Base-by-base conservation (phyloP, 441 rosid genomes). In the Dalechampia spathulata region DNA sequence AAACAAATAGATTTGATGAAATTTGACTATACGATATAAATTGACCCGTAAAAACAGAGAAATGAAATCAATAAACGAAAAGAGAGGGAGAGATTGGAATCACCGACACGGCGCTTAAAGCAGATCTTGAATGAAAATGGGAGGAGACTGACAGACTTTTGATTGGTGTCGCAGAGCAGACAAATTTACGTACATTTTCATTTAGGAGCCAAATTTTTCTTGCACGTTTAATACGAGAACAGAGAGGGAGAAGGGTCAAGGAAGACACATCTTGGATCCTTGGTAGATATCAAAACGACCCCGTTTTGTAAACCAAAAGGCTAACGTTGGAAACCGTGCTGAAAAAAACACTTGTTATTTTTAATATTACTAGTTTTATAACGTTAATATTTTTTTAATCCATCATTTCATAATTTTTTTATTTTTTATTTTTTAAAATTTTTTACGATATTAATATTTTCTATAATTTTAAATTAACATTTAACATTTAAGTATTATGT, bases 41-140 rank as follows among this genome's bases (percentile, higher is more conserved):
- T 25, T 20, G 17, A 22, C 34, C 21, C 49, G 11, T 14, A 14
- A 51, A 38, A 41, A 3, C 26, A 1, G 23, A 38, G 13, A 32
- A 13, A 48, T 2, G 12, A 38, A 32, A 26, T 13, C 17, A 47
- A 48, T n/a, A 59, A 54, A 1, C 3, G 45, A 37, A 38, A 21
- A n/a, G 13, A 17, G 34, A 34, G 21, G 20, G 20, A 37, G 38
- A 40, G 39, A 41, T 5, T 40, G 38, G 27, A 8, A 23, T 60
- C 64, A 60, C 57, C 64, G 49, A 49, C 32, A 19, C 19, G 14
- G 14, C 1, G 0, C 27, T 13, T 26, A 13, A 56, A n/a, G 20
- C 23, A 55, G 49, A 55, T 55, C 49, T 42, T 16, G 16, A 40
- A 23, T 14, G 53, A 49, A 39, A 60, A 16, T 39, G 54, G 52